phyloP scores from a whole-genome alignment of 352 stramenopile species.

The Phytophthora megakarya region DNA sequence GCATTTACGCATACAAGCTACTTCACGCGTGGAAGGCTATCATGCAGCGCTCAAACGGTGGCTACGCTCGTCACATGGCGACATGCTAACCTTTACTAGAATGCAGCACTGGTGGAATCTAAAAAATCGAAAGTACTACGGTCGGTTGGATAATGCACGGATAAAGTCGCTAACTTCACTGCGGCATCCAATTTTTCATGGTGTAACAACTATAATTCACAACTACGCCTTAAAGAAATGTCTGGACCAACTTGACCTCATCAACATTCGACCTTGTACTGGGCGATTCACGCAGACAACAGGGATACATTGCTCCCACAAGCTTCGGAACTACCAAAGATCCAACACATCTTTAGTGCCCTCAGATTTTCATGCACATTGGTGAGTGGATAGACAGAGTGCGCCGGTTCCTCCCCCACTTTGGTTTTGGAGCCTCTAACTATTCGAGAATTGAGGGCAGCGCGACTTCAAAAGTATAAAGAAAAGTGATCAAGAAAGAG shows the following conservation, averaged over 20 bases:
- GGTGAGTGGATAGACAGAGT: not conserved
- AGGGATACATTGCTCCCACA: not conserved
- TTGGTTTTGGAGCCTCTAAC: not conserved
- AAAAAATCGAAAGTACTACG: not conserved
- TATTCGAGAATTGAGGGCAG: not conserved
- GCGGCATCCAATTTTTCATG: not conserved
- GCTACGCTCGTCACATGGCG: not conserved
- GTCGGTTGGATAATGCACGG: not conserved
- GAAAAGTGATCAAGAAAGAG: not conserved
- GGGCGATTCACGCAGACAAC: not conserved
- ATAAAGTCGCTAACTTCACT: not conserved
- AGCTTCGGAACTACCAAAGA: not conserved
- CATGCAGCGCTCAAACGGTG: not conserved
- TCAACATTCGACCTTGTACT: not conserved
- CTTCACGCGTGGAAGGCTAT: not conserved
- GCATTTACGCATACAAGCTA: not conserved
- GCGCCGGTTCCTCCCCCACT: not conserved
- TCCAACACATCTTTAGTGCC: not conserved
- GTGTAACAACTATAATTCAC: not conserved
- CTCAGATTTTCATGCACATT: not conserved
- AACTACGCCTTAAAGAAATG: not conserved
- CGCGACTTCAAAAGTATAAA: not conserved
- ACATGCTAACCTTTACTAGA: not conserved
- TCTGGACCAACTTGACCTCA: not conserved
- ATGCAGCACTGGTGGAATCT: not conserved